phyloP scores from a whole-genome alignment of 2,329 filamentous ascomycete species.

The Aspergillus sp. region DNA sequence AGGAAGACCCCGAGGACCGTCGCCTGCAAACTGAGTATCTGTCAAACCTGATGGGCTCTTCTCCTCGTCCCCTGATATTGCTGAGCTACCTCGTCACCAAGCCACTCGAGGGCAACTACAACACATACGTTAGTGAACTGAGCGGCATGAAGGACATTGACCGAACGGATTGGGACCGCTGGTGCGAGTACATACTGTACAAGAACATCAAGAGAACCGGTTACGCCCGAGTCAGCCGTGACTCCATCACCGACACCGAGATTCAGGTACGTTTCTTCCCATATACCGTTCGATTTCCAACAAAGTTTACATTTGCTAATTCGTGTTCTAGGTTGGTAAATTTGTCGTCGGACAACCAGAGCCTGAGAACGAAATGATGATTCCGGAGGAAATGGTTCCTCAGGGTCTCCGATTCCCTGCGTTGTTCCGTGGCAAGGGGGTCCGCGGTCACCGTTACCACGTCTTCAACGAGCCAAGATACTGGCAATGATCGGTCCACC shows the following conservation, averaged over 20 bases:
- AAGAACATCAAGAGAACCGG: conserved; percentile 82
- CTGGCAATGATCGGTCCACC: conserved; percentile 36
- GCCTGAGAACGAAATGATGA: conserved; percentile 62
- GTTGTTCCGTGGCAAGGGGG: conserved; percentile 80
- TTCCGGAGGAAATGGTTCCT: conserved; percentile 73
- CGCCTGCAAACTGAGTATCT: conserved; percentile 84
- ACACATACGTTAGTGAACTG: conserved; percentile 82
- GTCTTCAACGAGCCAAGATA: conserved; percentile 92
- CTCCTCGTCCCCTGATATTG: conserved; percentile 76
- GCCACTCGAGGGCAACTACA: conserved; percentile 91
- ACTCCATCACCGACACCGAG: conserved; percentile 95
- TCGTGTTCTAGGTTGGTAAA: conserved; percentile 67
- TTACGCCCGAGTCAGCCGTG: conserved; percentile 84
- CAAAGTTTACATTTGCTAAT: conserved; percentile 12
- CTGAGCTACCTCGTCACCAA: conserved; percentile 91
- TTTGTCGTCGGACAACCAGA: conserved; percentile 77
- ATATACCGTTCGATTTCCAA: neutral
- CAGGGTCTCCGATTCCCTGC: conserved; percentile 79
- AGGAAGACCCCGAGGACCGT: conserved; percentile 91
- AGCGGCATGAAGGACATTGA: conserved; percentile 97
- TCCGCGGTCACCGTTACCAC: conserved; percentile 87
- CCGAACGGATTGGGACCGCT: conserved; percentile 87
- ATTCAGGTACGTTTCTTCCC: conserved; percentile 64
- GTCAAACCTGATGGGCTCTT: conserved; percentile 80
- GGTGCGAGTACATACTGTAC: conserved; percentile 99